Conservation (phyloP, 1,139 yeast genomes). For the Protomyces pachydermus region DNA sequence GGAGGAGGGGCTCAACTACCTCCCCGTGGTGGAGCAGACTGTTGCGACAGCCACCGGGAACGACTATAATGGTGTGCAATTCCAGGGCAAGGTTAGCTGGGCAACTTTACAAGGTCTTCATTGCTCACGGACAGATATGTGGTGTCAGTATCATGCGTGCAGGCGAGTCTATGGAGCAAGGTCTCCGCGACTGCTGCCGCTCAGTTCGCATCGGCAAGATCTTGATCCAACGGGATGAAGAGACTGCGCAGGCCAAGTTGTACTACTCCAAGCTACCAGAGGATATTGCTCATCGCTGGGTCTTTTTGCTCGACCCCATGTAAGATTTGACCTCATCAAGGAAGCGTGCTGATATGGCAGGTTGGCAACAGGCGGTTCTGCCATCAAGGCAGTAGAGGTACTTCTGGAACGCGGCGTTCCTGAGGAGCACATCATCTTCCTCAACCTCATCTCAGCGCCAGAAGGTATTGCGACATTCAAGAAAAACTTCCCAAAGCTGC, state of each 20-base stretch:
- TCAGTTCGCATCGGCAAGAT: slow-evolving; percentile 95
- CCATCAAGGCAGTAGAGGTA: slow-evolving; percentile 94
- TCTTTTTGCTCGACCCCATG: slow-evolving; percentile 90
- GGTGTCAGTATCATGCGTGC: slow-evolving; percentile 97
- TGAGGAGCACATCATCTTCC: slow-evolving; percentile 76
- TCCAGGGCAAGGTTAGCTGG: slow-evolving; percentile 58
- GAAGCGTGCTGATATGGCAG: neutral
- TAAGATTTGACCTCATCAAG: neutral
- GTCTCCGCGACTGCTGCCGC: slow-evolving; percentile 90
- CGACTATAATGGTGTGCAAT: slow-evolving; percentile 69
- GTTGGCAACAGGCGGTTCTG: slow-evolving; percentile 96
- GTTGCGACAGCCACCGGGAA: slow-evolving; percentile 63
- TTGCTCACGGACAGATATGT: slow-evolving; percentile 50
- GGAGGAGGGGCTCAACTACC: slow-evolving; percentile 82
- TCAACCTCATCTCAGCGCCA: slow-evolving; percentile 88
- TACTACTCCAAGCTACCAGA: slow-evolving; percentile 91
- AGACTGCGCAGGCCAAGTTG: slow-evolving; percentile 54
- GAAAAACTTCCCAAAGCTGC: slow-evolving; percentile 71
- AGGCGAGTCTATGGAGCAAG: slow-evolving; percentile 98
- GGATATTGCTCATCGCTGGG: slow-evolving; percentile 82
- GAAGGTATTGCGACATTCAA: slow-evolving; percentile 83
- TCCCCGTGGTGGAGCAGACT: slow-evolving; percentile 67
- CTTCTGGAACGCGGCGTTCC: slow-evolving; percentile 78
- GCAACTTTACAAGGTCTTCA: neutral
- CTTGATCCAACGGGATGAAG: slow-evolving; percentile 94